These are phyloP conservation scores for Neurospora sp. DNA, from an alignment of 495 filamentous ascomycete genomes.

Conservation along the genomic window DNA sequence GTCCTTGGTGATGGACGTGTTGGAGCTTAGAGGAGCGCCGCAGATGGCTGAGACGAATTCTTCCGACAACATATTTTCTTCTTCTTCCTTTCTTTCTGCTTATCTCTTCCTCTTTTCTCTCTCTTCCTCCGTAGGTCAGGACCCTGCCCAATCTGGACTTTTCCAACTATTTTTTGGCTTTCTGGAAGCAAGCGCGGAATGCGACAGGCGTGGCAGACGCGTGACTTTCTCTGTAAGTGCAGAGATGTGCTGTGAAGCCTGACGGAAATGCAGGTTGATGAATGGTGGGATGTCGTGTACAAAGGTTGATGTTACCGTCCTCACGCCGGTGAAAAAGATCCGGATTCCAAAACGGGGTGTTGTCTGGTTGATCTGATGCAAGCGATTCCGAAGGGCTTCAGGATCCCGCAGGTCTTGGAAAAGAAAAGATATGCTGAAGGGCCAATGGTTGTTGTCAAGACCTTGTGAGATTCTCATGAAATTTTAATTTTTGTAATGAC, in stretches of 20 bases:
- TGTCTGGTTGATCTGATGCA: neutral
- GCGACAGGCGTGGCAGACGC: neutral
- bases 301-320: neutral
- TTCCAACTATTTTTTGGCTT: neutral
- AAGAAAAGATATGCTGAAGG: neutral
- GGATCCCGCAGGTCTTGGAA: neutral
- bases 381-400: neutral
- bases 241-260: neutral
- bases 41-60: conserved; percentile 67
- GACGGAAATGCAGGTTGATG: neutral
- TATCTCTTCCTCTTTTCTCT: neutral
- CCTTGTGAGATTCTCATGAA: neutral
- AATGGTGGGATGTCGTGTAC: neutral
- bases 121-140: neutral
- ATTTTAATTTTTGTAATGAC: neutral
- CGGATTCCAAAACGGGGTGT: neutral
- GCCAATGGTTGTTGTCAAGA: neutral
- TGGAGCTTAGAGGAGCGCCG: conserved; percentile 51
- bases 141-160: neutral
- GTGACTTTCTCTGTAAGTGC: neutral
- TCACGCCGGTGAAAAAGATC: neutral
- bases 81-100: too few species aligned
- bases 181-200: conserved; percentile 1
- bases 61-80: conserved; percentile 61
- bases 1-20: conserved; percentile 60